Evolutionary conservation across 164 flowering plant species (phyloP).

Genomic region (Liriodendron chinense): DNA sequence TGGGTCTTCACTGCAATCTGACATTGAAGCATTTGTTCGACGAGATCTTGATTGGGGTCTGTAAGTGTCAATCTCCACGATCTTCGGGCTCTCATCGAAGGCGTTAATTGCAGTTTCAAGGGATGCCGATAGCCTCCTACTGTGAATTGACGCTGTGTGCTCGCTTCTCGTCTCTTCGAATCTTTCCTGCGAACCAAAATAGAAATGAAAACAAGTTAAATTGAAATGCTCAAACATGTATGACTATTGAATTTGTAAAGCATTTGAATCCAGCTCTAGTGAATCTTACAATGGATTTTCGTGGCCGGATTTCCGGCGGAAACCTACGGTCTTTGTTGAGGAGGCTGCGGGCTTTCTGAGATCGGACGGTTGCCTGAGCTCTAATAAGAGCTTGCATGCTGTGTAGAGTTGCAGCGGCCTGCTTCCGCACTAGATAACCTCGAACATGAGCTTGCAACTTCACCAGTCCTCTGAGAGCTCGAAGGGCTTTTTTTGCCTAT

Average conservation of each 20-base stretch:
- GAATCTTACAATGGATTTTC: conserved; percentile 44
- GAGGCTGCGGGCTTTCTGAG: conserved; percentile 28
- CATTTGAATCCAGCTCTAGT: not conserved
- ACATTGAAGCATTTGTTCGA: conserved; percentile 31
- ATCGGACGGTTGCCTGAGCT: conserved; percentile 45
- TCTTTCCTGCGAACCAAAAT: not conserved
- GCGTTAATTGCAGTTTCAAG: conserved; percentile 31
- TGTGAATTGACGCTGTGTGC: conserved; percentile 35
- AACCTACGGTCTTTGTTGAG: conserved; percentile 18
- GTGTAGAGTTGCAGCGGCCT: conserved; percentile 48
- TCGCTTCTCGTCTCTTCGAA: not conserved
- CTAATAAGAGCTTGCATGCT: conserved; percentile 63
- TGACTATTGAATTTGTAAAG: not conserved
- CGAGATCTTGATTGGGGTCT: conserved; percentile 55
- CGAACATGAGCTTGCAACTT: conserved; percentile 67
- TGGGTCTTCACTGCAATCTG: conserved; percentile 46
- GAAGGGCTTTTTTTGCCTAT: conserved; percentile 58
- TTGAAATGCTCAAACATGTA: too few species aligned
- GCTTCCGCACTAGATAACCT: conserved; percentile 58
- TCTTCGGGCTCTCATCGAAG: conserved; percentile 72
- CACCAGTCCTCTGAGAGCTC: conserved; percentile 62
- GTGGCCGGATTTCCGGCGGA: conserved; percentile 26
- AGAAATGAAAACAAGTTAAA: not conserved
- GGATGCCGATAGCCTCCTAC: conserved; percentile 63
- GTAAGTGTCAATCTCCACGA: conserved; percentile 74